These are phyloP conservation scores for Trichoderma hamatum DNA, from an alignment of 2,329 filamentous ascomycete genomes.

Conservation along the genomic window DNA sequence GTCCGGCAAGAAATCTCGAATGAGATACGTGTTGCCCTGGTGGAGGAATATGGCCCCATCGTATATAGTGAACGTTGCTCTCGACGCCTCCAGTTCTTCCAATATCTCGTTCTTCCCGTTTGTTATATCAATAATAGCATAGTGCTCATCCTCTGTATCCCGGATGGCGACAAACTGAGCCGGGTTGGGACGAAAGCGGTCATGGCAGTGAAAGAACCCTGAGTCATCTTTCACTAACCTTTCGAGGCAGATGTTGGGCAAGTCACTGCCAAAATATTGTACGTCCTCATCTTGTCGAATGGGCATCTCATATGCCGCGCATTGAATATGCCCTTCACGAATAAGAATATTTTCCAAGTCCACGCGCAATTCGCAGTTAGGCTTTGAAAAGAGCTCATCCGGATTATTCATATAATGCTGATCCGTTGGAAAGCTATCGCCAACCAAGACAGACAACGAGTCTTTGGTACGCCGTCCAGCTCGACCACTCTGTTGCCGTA, in stretches of 20 bases:
- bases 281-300: conserved; percentile 76
- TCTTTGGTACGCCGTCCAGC: conserved; percentile 92
- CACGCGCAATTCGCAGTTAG: conserved; percentile 85
- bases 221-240: conserved; percentile 72
- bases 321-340: conserved; percentile 91
- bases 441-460: conserved; percentile 85
- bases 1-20: conserved; percentile 84
- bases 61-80: conserved; percentile 95
- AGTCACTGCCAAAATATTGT: conserved; percentile 75
- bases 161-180: conserved; percentile 84
- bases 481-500: conserved; percentile 91
- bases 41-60: conserved; percentile 97
- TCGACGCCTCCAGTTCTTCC: conserved; percentile 92
- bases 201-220: conserved; percentile 89
- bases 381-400: conserved; percentile 87
- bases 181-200: conserved; percentile 82
- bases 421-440: conserved; percentile 86
- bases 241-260: conserved; percentile 71
- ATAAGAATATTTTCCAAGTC: conserved; percentile 92
- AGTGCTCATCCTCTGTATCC: conserved; percentile 86
- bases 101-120: conserved; percentile 81
- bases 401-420: conserved; percentile 98
- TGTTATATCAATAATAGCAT: conserved; percentile 88
- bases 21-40: conserved; percentile 89
- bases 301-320: conserved; percentile 93